Evolutionary conservation across 352 stramenopile species (phyloP).

Genomic region (Globisporangium megalacanthum): DNA sequence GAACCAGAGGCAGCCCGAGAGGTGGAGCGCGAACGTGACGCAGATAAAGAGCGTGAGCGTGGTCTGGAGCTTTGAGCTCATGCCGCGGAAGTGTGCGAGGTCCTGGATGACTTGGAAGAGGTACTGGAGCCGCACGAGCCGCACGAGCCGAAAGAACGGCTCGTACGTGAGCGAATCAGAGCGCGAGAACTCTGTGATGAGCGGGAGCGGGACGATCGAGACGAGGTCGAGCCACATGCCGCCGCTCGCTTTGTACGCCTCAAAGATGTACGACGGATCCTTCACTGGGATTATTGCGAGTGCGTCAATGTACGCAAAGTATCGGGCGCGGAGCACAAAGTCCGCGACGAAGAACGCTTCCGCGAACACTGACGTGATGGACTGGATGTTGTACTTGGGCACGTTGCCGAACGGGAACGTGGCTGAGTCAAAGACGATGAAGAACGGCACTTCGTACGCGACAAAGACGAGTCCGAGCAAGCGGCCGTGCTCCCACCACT

Average conservation of each 20-base stretch:
- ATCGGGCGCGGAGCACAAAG: conserved; percentile 42
- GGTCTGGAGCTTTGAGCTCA: conserved; percentile 60
- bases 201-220: conserved; percentile 45
- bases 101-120: conserved; percentile 47
- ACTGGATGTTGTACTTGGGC: conserved; percentile 38
- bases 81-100: conserved; percentile 35
- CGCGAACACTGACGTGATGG: conserved; percentile 38
- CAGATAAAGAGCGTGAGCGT: conserved; percentile 55
- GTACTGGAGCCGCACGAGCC: conserved; percentile 48
- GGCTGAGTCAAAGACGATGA: conserved; percentile 58
- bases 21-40: conserved; percentile 57
- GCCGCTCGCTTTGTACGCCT: conserved; percentile 46
- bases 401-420: conserved; percentile 41
- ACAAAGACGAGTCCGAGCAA: conserved; percentile 49
- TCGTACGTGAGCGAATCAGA: conserved; percentile 32
- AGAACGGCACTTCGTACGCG: conserved; percentile 59
- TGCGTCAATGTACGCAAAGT: conserved; percentile 66
- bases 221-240: conserved; percentile 50
- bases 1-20: conserved; percentile 70
- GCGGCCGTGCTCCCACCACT: conserved; percentile 50
- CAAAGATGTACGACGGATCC: conserved; percentile 61
- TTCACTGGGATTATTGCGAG: conserved; percentile 58
- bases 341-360: conserved; percentile 55
- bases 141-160: conserved; percentile 38
- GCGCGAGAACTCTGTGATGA: conserved; percentile 42